These are phyloP conservation scores for Coelastrella sp. DNA, from an alignment of 139 green algal species.

Conservation along the genomic window DNA sequence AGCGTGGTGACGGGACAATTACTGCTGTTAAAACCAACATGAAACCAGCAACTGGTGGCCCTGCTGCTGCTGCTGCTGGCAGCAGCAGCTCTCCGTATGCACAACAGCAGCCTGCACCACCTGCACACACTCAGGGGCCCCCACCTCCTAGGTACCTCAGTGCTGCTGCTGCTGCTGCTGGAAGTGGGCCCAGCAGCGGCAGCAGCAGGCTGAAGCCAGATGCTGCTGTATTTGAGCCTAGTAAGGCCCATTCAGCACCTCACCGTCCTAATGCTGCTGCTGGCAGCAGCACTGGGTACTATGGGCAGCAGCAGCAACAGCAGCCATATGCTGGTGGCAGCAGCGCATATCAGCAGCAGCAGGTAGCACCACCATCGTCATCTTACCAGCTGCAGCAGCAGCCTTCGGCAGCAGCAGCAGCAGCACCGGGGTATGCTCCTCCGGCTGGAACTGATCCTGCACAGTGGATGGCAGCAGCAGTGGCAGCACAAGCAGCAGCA, in stretches of 20 bases:
- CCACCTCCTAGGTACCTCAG: background rate
- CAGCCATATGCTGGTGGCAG: background rate
- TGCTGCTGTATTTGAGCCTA: constrained; percentile 22
- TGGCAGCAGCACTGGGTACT: background rate
- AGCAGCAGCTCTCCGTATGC: background rate
- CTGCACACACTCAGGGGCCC: background rate
- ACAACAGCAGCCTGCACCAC: background rate
- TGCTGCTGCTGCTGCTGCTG: background rate
- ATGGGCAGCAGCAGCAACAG: constrained; percentile 18
- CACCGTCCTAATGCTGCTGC: background rate
- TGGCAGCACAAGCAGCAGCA: constrained; percentile 36
- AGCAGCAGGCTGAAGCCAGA: constrained; percentile 26
- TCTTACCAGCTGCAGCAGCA: constrained; percentile 23
- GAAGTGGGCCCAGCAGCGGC: background rate
- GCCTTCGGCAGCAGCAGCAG: background rate
- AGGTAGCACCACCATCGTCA: background rate
- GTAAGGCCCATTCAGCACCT: background rate
- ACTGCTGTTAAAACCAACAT: constrained; percentile 15
- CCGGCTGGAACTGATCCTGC: background rate
- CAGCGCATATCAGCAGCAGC: constrained; percentile 22
- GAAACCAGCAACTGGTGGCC: background rate
- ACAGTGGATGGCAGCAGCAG: constrained; percentile 32
- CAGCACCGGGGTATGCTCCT: background rate
- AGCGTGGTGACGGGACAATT: constrained; percentile 26
- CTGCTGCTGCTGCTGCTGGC: constrained; percentile 16